Percentiles rank a stretch among this genome's conserved stretches.
Conservation (phyloP, 805 yeast species). For the Candida montana region DNA sequence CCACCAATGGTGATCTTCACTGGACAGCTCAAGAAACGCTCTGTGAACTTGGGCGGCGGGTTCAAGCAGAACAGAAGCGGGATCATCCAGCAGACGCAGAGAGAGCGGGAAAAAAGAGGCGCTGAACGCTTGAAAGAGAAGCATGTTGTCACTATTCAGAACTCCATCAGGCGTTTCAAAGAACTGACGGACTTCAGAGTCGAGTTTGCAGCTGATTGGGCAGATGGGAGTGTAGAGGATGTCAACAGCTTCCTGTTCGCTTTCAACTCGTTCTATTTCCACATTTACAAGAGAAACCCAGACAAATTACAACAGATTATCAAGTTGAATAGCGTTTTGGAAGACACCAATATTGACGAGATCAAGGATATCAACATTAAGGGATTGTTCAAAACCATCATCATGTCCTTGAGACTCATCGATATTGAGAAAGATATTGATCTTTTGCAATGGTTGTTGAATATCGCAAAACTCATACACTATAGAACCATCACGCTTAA, state of each 20-base stretch:
- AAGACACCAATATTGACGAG: not conserved
- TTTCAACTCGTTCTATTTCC: slow-evolving; percentile 29
- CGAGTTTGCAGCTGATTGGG: slow-evolving; percentile 21
- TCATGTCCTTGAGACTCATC: slow-evolving; percentile 5
- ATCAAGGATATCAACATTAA: not conserved
- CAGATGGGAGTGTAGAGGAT: not conserved
- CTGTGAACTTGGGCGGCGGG: slow-evolving; percentile 55
- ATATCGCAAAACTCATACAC: slow-evolving; percentile 5
- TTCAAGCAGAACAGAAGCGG: slow-evolving; percentile 31
- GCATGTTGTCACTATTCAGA: slow-evolving; percentile 49
- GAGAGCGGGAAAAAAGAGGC: slow-evolving; percentile 64
- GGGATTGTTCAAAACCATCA: slow-evolving; percentile 9
- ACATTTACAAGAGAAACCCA: slow-evolving; percentile 13
- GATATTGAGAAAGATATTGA: slow-evolving; percentile 3
- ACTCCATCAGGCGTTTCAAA: slow-evolving; percentile 36
- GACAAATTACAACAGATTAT: slow-evolving; percentile 7
- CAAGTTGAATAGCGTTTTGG: not conserved
- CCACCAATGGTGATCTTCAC: slow-evolving; percentile 47
- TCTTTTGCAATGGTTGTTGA: slow-evolving; percentile 4
- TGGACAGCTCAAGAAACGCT: slow-evolving; percentile 54
- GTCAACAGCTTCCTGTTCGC: slow-evolving; percentile 14
- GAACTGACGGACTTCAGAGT: slow-evolving; percentile 27
- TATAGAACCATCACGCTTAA: not conserved
- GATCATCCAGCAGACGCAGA: slow-evolving; percentile 58
- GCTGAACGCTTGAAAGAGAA: slow-evolving; percentile 41